A percentile compares a stretch with the other conserved stretches of the same genome.
Conservation (phyloP, 2,329 filamentous ascomycete species). For the Mariannaea sp. region DNA sequence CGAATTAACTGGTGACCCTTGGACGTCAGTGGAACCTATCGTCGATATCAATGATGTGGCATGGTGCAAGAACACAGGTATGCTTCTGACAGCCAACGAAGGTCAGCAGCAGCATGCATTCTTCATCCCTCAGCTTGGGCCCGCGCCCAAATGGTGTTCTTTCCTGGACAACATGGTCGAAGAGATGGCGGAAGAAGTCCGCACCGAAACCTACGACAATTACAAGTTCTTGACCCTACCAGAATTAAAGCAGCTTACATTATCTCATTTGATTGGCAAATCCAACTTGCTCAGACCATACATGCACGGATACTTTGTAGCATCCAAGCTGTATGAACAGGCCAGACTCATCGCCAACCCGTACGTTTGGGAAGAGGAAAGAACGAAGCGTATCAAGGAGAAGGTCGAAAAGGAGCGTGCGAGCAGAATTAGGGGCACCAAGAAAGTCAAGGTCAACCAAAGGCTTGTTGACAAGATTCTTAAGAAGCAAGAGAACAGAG, state of each 20-base stretch:
- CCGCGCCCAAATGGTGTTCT: constrained; percentile 92
- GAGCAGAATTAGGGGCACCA: constrained; percentile 88
- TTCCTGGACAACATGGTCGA: constrained; percentile 98
- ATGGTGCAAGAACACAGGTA: constrained; percentile 89
- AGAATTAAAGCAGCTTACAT: constrained; percentile 81
- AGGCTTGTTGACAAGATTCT: constrained; percentile 75
- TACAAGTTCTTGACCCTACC: constrained; percentile 95
- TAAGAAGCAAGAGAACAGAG: constrained; percentile 66
- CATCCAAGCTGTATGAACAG: constrained; percentile 93
- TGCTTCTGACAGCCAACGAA: constrained; percentile 96
- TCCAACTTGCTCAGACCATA: constrained; percentile 90
- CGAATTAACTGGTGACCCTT: constrained; percentile 77
- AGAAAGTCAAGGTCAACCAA: constrained; percentile 97
- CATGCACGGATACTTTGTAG: constrained; percentile 99
- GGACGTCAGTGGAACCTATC: constrained; percentile 93
- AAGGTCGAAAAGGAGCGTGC: constrained; percentile 98
- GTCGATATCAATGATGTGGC: constrained; percentile 95
- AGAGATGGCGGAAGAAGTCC: constrained; percentile 89
- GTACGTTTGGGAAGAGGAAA: constrained; percentile 90
- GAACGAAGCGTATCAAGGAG: constrained; percentile 87
- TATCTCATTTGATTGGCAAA: constrained; percentile 88
- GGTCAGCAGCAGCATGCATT: constrained; percentile 94
- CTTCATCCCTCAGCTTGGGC: constrained; percentile 91
- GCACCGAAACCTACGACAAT: constrained; percentile 91
- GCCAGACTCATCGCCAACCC: constrained; percentile 91